phyloP scores from a whole-genome alignment of 2,329 filamentous ascomycete genomes.

The Colletotrichum eremochloae region DNA sequence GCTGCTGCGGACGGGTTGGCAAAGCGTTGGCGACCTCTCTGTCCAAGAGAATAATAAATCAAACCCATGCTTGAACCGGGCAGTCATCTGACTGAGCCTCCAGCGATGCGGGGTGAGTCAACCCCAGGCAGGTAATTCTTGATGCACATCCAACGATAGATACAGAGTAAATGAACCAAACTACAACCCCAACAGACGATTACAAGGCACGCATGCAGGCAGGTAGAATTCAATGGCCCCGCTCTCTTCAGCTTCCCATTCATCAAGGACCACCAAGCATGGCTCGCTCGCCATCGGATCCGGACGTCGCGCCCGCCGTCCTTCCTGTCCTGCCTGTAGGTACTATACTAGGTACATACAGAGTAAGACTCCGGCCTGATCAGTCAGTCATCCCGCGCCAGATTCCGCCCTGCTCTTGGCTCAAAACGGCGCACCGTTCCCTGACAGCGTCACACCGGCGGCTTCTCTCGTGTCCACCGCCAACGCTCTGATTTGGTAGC shows the following conservation, averaged over 20 bases:
- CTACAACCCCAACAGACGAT: neutral
- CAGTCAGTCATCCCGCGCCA: constrained; percentile 7
- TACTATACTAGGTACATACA: too few relatives aligned
- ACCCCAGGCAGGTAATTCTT: constrained; percentile 1
- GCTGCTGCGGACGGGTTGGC: constrained; percentile 36
- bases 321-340: neutral
- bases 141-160: neutral
- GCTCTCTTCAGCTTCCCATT: neutral
- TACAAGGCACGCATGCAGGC: neutral
- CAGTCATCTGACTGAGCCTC: constrained; percentile 20
- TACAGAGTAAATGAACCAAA: neutral
- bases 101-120: neutral
- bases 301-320: too few relatives aligned
- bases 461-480: constrained; percentile 1
- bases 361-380: constrained; percentile 10
- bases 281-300: too few relatives aligned
- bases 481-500: constrained; percentile 11
- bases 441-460: constrained; percentile 23
- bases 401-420: neutral
- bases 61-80: constrained; percentile 5
- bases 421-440: constrained; percentile 12
- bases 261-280: too few relatives aligned
- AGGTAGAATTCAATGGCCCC: neutral
- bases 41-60: neutral
- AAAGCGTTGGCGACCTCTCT: constrained; percentile 27